Conservation (phyloP, 176 grass and related monocot species). For the Elaeis guineensis region DNA sequence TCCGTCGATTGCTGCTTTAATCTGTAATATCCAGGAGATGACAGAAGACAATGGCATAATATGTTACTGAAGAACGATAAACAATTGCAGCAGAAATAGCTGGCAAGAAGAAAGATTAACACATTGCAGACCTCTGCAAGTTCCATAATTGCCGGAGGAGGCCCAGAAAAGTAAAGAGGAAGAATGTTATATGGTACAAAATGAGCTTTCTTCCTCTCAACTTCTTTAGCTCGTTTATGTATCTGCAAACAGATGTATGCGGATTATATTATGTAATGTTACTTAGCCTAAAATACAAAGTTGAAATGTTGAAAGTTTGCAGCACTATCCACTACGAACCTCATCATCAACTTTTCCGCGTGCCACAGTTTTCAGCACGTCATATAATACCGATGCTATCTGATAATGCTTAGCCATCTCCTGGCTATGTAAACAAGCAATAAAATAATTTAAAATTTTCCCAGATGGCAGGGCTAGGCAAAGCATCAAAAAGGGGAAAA, state of each 20-base stretch:
- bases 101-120: slow-evolving; percentile 11
- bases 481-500: too few species aligned
- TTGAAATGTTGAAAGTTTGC: neutral
- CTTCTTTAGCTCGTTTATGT: slow-evolving; percentile 33
- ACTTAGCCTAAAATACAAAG: neutral
- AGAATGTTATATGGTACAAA: slow-evolving; percentile 91
- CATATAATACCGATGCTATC: slow-evolving; percentile 70
- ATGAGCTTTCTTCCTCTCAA: slow-evolving; percentile 64
- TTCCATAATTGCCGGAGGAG: slow-evolving; percentile 61
- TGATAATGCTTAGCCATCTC: slow-evolving; percentile 73
- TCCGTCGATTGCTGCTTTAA: slow-evolving; percentile 61
- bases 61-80: neutral
- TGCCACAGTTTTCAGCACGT: slow-evolving; percentile 65
- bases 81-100: slow-evolving; percentile 1
- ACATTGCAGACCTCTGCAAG: slow-evolving; percentile 58
- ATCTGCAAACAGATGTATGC: slow-evolving; percentile 28
- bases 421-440: slow-evolving; percentile 25
- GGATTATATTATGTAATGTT: slow-evolving; percentile 12
- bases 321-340: slow-evolving; percentile 25
- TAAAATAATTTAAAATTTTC: neutral
- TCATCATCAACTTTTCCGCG: slow-evolving; percentile 24
- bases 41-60: slow-evolving; percentile 8
- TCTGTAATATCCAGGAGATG: slow-evolving; percentile 30
- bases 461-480: too few species aligned
- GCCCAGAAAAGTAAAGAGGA: slow-evolving; percentile 63